Conservation (phyloP, 495 filamentous ascomycete species). For the Talaromyces stipitatus region DNA sequence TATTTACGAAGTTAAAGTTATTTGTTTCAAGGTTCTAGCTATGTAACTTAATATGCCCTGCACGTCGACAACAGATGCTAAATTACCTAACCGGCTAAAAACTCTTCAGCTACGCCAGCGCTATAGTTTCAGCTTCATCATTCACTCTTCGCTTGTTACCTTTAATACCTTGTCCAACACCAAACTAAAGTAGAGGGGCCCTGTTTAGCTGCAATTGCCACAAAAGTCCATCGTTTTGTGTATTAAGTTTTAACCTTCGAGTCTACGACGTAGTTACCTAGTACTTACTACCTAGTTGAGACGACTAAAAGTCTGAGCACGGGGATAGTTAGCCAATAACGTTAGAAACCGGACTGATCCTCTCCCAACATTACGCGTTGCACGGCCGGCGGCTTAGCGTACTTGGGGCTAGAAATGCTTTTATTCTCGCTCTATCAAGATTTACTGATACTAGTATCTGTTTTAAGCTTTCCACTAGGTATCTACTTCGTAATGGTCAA, state of each 20-base stretch:
- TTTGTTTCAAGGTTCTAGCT: background rate
- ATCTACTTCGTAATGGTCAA: too few species aligned
- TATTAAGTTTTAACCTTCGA: background rate
- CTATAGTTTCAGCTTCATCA: background rate
- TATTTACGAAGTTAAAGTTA: background rate
- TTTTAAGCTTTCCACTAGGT: background rate
- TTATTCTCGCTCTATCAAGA: background rate
- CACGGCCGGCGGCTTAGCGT: background rate
- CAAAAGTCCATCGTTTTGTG: background rate
- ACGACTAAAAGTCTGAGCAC: too few species aligned
- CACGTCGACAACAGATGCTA: too few species aligned
- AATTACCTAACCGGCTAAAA: too few species aligned
- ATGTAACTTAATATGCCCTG: too few species aligned
- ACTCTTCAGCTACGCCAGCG: too few species aligned
- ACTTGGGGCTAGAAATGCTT: background rate
- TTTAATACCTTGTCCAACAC: too few species aligned
- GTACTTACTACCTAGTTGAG: background rate
- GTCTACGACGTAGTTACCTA: too few species aligned
- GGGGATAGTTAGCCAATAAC: background rate
- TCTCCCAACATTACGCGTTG: background rate
- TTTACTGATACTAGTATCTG: background rate
- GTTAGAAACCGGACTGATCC: background rate
- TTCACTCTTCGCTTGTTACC: too few species aligned
- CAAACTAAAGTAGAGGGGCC: background rate
- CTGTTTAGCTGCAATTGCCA: background rate